Conservation (phyloP, 2,329 filamentous ascomycete species). For the Knoxdaviesia proteae region DNA sequence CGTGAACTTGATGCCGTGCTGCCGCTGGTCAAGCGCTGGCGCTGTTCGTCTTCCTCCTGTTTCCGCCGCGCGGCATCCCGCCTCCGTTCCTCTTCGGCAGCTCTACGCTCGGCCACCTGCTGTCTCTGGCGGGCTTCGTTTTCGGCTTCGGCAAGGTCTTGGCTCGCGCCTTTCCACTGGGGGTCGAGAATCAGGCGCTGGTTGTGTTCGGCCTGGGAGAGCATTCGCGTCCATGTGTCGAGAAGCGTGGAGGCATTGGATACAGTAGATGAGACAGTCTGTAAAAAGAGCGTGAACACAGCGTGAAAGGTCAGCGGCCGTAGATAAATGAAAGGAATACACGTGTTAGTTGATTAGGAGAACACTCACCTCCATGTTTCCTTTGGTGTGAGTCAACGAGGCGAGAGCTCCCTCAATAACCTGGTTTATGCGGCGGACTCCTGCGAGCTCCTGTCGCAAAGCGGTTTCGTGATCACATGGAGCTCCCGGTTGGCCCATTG, state of each 20-base stretch:
- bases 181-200: conserved; percentile 79
- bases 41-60: conserved; percentile 37
- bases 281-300: too few species aligned
- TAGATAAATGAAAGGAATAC: neutral
- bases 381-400: conserved; percentile 49
- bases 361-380: conserved; percentile 50
- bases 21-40: conserved; percentile 8
- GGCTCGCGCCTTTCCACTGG: conserved; percentile 70
- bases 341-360: neutral
- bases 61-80: conserved; percentile 47
- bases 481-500: conserved; percentile 18
- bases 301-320: too few species aligned
- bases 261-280: conserved; percentile 75
- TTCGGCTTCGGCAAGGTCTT: conserved; percentile 74
- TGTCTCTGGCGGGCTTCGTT: conserved; percentile 54
- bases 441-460: conserved; percentile 60
- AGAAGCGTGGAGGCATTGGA: conserved; percentile 72
- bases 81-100: conserved; percentile 58
- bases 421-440: conserved; percentile 68
- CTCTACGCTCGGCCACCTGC: conserved; percentile 57
- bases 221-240: conserved; percentile 87
- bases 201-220: conserved; percentile 94
- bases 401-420: conserved; percentile 62
- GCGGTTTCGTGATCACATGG: conserved; percentile 35
- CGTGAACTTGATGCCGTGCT: conserved; percentile 10